phyloP scores from a whole-genome alignment of 352 stramenopile genomes.

The Phytopythium litorale region DNA sequence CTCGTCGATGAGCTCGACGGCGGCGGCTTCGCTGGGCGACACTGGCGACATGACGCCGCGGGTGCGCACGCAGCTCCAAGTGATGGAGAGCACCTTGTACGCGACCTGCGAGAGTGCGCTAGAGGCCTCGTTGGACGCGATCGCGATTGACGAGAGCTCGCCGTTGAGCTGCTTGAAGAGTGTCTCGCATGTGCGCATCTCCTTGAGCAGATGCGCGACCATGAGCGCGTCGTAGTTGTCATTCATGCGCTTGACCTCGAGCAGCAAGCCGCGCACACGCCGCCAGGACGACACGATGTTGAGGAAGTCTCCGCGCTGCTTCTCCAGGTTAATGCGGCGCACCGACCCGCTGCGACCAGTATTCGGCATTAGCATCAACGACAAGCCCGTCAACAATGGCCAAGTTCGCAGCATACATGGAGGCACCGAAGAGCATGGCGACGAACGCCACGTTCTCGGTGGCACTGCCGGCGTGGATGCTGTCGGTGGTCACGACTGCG shows the following conservation, averaged over 20 bases:
- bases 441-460: constrained; percentile 76
- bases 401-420: constrained; percentile 31
- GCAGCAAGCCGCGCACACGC: constrained; percentile 51
- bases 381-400: background rate
- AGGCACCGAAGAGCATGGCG: constrained; percentile 71
- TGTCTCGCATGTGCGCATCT: constrained; percentile 75
- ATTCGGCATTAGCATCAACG: background rate
- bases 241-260: constrained; percentile 66
- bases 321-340: constrained; percentile 53
- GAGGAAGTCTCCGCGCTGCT: constrained; percentile 55
- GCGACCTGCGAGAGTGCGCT: constrained; percentile 60
- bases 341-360: constrained; percentile 30
- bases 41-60: constrained; percentile 12
- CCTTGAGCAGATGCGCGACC: constrained; percentile 70
- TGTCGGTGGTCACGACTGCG: constrained; percentile 65
- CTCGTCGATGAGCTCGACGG: constrained; percentile 56
- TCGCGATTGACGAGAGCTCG: constrained; percentile 54
- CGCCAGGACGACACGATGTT: constrained; percentile 77
- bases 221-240: constrained; percentile 72
- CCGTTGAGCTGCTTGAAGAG: constrained; percentile 72
- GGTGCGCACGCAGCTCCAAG: constrained; percentile 53
- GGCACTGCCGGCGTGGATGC: constrained; percentile 54
- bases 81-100: constrained; percentile 63
- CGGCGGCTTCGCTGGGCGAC: constrained; percentile 18
- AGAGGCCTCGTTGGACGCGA: constrained; percentile 72